phyloP scores from a whole-genome alignment of 2,329 filamentous ascomycete genomes.

The Botrytis paeoniae region DNA sequence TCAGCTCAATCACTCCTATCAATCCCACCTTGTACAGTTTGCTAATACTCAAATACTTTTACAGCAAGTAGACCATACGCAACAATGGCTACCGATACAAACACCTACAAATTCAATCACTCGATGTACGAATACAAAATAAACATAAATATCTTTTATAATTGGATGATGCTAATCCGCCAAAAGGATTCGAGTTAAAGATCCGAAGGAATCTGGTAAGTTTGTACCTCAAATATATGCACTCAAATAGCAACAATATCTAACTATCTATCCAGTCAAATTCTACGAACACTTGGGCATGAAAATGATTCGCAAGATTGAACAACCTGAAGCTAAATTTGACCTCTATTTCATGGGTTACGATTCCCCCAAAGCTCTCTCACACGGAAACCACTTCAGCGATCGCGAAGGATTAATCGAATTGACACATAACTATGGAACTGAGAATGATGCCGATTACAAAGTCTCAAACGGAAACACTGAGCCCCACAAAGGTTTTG shows the following conservation, averaged over 20 bases:
- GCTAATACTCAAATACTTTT: constrained; percentile 26
- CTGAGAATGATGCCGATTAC: constrained; percentile 78
- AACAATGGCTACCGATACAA: constrained; percentile 61
- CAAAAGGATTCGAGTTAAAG: constrained; percentile 84
- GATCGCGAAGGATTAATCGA: constrained; percentile 90
- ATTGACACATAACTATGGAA: constrained; percentile 81
- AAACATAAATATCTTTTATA: background rate
- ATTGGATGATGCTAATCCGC: constrained; percentile 24
- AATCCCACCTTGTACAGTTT: background rate
- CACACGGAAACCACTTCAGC: constrained; percentile 66
- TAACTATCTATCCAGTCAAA: constrained; percentile 54
- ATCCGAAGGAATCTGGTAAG: constrained; percentile 74
- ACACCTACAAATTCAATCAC: constrained; percentile 83
- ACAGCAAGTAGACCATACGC: constrained; percentile 35
- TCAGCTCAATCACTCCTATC: background rate
- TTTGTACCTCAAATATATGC: background rate
- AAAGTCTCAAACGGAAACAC: constrained; percentile 83
- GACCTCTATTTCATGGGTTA: constrained; percentile 95
- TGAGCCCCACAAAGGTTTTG: constrained; percentile 72
- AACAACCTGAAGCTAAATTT: constrained; percentile 85
- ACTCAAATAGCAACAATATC: background rate
- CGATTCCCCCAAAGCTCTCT: constrained; percentile 72
- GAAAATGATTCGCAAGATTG: constrained; percentile 74
- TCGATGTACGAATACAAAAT: constrained; percentile 61
- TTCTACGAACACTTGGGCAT: constrained; percentile 95